Evolutionary conservation across 108 stramenopile species (phyloP), one percentile per base, ranked within the genome.

Genomic region (Nannochloropsis granulata): DNA sequence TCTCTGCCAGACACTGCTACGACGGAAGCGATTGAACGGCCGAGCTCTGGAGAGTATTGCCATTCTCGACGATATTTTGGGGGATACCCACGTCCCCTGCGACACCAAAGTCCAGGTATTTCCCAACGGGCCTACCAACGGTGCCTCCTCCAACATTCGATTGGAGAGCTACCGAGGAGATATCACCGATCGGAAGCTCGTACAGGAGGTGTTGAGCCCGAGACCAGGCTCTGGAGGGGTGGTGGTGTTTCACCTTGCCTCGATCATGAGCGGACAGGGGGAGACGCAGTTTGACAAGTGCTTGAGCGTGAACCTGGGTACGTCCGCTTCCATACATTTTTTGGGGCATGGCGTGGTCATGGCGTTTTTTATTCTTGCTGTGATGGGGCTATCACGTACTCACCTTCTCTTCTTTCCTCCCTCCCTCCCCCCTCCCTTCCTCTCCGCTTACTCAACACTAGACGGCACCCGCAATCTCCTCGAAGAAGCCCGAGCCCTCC

Each of bases 181-280:
- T 0, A 71, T 71, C 7, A 71, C 56, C 16, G 56, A 71, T n/a
- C 56, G 56, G 21, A 71, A 71, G 56, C 83, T 83, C 13, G 25
- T 78, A 14, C 19, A 46, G 12, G 19, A 43, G 19, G 24, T 13
- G 21, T 26, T 44, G 79, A 14, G 23, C 24, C 34, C 13, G 44
- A 23, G 13, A 23, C 43, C 24, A 24, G 34, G 16, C 13, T 10
- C 71, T 78, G 46, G 44, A 11, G 11, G 24, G 25, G 44, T 86
- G 24, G 34, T 82, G 25, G 25, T 86, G 12, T 86, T 86, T 42
- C 86, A 86, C 79, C 86, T 86, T 13, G 86, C 86, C 26, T 86
- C 86, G 13, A 82, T 86, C 44, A 86, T 86, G 86, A 86, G 86
- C 34, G 86, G 86, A 25, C 82, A 86, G 43, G 86, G 83, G 2